Evolutionary conservation across 2,329 filamentous ascomycete genomes (phyloP).

Genomic region (Trichoderma arundinaceum): DNA sequence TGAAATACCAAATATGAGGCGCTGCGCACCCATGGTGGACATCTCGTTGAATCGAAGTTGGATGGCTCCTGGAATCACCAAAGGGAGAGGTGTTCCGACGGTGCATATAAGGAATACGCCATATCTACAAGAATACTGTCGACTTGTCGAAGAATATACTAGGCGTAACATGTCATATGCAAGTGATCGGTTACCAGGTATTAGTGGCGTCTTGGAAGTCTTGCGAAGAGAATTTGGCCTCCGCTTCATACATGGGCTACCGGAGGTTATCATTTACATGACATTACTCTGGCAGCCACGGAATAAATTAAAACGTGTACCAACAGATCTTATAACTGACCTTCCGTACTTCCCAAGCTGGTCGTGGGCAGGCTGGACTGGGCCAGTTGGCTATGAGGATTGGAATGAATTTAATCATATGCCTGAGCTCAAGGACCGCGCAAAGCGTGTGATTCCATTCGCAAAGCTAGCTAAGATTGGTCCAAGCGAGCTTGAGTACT

Average conservation of each 20-base stretch:
- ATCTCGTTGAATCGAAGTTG: conserved; percentile 27
- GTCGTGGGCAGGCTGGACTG: conserved; percentile 29
- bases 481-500: not conserved
- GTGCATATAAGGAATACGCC: conserved; percentile 14
- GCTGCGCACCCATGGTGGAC: conserved; percentile 25
- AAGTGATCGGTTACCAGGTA: conserved; percentile 13
- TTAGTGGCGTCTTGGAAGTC: conserved; percentile 23
- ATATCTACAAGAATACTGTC: conserved; percentile 18
- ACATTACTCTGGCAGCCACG: conserved; percentile 27
- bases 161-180: conserved; percentile 23
- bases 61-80: conserved; percentile 16
- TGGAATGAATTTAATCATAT: conserved; percentile 24
- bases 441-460: conserved; percentile 12
- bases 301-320: conserved; percentile 11
- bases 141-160: conserved; percentile 21
- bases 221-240: conserved; percentile 12
- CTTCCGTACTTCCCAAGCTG: conserved; percentile 23
- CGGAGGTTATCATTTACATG: conserved; percentile 11
- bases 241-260: conserved; percentile 16
- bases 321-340: not conserved
- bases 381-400: conserved; percentile 24
- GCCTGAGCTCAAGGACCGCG: conserved; percentile 8
- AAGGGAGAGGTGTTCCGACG: conserved; percentile 16
- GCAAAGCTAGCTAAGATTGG: not conserved
- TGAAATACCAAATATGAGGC: conserved; percentile 3